Evolutionary conservation across 75 land plant genomes (phyloP), one percentile per base, ranked within the genome.

Genomic region (Pinus taeda): DNA sequence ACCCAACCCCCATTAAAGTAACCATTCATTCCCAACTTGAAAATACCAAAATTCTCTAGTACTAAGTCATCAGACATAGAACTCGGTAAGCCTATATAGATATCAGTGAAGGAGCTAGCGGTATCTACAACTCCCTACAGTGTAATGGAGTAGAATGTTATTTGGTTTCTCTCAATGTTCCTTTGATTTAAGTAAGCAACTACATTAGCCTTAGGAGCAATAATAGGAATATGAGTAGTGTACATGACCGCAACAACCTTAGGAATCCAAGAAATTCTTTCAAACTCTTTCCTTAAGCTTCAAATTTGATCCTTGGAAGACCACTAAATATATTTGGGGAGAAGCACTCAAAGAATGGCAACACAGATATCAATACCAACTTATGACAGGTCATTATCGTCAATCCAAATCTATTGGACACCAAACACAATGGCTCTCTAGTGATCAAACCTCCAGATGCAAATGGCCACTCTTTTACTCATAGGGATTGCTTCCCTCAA

Each of bases 361-460:
- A 91, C 87, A 57, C 94, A 96, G 36, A 96, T 94, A 76, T 97
- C 65, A 96, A 77, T 12, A 96, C 93, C 59, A 93, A 81, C 84
- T 96, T 96, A 85, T 96, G 98, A 74, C 97, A 96, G 76, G 97
- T 96, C 14, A 97, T 93, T 57, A 96, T 96, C 12, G 97, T 97
- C 29, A 96, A 87, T 15, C 98, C 98, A 72, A 96, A 96, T 24
- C 88, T 80, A 83, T 92, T 93, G 7, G 93, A 91, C 4, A 96
- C 98, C 15, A 96, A 86, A 39, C 97, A 76, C 33, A 96, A 83
- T 11, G 98, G 97, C 84, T 96, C 98, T 5, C 97, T 97, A 21
- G 97, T 96, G 14, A 97, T 30, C 98, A 26, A 96, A 80, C 75
- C 98, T 84, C 98, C 97, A 96, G 13, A 96, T 82, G 79, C 97